Conservation (phyloP, 495 filamentous ascomycete species). For the Hyphodiscus hymeniophilus region DNA sequence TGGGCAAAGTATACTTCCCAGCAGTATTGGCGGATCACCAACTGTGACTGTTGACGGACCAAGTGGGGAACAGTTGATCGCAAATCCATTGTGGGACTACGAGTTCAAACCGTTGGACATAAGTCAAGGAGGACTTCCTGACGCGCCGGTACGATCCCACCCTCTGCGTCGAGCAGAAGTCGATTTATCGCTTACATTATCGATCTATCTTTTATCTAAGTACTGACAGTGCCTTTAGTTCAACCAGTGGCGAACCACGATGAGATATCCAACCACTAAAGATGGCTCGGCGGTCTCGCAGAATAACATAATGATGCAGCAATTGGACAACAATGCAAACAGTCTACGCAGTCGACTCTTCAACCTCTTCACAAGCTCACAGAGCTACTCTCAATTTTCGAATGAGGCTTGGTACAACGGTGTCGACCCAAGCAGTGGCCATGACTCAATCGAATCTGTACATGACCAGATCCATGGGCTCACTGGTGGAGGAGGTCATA, state of each 20-base stretch:
- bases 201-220: background rate
- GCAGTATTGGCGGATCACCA: slow-evolving; percentile 33
- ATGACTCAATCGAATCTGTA: slow-evolving; percentile 52
- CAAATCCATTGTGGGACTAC: slow-evolving; percentile 57
- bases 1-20: slow-evolving; percentile 38
- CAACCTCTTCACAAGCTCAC: slow-evolving; percentile 48
- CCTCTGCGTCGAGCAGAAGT: too few species aligned
- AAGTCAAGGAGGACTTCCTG: slow-evolving; percentile 25
- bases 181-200: background rate
- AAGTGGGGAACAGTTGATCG: slow-evolving; percentile 42
- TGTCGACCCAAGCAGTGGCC: slow-evolving; percentile 24
- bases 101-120: slow-evolving; percentile 46
- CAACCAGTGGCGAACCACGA: slow-evolving; percentile 37
- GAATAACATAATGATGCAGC: slow-evolving; percentile 37
- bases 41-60: slow-evolving; percentile 44
- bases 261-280: slow-evolving; percentile 37
- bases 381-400: slow-evolving; percentile 49
- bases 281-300: slow-evolving; percentile 39
- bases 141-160: slow-evolving; percentile 31
- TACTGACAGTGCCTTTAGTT: slow-evolving; percentile 28
- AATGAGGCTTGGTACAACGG: slow-evolving; percentile 43
- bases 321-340: slow-evolving; percentile 37
- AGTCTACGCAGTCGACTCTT: slow-evolving; percentile 45
- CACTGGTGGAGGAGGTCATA: slow-evolving; percentile 54
- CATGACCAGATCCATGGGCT: slow-evolving; percentile 55